These are phyloP conservation scores for Beauveria scarabaeidicola DNA, from an alignment of 2,329 filamentous ascomycete genomes.

Conservation along the genomic window DNA sequence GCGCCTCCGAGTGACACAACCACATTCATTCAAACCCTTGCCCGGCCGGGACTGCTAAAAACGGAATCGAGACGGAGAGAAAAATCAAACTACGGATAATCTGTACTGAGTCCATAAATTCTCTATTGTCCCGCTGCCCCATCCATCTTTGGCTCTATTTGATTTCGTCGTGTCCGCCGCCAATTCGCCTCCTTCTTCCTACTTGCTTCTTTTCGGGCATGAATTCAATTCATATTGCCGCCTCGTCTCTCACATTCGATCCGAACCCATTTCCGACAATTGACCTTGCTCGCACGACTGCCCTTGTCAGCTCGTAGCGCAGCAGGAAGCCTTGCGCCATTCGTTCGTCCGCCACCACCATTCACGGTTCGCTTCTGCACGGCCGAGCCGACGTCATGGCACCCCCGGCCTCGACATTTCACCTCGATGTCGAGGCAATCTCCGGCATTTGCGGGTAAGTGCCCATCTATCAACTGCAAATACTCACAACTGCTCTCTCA, in stretches of 20 bases:
- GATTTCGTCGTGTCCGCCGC: background rate
- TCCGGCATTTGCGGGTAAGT: constrained; percentile 81
- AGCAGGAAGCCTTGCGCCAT: background rate
- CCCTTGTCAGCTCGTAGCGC: background rate
- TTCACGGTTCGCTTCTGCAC: background rate
- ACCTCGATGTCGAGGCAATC: constrained; percentile 80
- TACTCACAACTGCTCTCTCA: background rate
- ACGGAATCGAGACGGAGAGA: constrained; percentile 2
- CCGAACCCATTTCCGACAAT: background rate
- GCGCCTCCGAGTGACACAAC: background rate
- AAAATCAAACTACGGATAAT: background rate
- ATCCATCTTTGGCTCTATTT: background rate
- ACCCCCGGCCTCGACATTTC: constrained; percentile 47
- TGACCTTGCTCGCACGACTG: background rate
- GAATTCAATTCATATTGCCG: too few species aligned
- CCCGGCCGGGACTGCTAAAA: background rate
- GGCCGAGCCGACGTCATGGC: constrained; percentile 32
- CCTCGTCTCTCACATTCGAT: background rate
- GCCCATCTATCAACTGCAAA: constrained; percentile 42
- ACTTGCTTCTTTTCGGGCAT: background rate
- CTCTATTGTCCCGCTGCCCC: background rate
- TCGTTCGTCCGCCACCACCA: background rate
- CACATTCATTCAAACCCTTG: too few species aligned
- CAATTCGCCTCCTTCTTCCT: background rate
- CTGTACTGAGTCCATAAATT: background rate